Evolutionary conservation across 768 basidiomycete genomes (phyloP), one percentile per base, ranked within the genome.

Genomic region (Rhodotorula babjevae): DNA sequence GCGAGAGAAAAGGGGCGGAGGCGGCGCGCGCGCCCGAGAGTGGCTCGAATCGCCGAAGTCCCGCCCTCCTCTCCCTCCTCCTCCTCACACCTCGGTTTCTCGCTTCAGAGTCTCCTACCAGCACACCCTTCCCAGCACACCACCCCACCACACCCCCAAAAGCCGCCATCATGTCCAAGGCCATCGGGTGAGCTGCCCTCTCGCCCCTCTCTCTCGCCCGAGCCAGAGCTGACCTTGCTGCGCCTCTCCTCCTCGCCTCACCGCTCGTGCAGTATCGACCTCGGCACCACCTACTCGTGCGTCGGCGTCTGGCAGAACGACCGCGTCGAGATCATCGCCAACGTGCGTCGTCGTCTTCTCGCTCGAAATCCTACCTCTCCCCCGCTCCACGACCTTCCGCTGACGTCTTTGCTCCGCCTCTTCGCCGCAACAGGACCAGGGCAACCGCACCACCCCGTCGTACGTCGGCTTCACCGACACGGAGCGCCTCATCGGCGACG

Each of bases 401-500:
- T 70, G 63, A 65, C 63, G 57, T 46, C 44, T 46, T 55, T 40
- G 1, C 11, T 14, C 44, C 44, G 2, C 44, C 52, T 52, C 31
- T 25, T n/a, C 53, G 5, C 46, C 6, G 25, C 63, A 25, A 52
- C 58, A 78, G 76, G 78, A 79, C 80, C 82, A 83, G 80, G 83
- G 82, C 72, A 82, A 83, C 81, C 79, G 83, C 65, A 84, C 83
- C 67, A 84, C 83, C 65, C 83, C 83, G 56, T 84, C 83, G 56
- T 84, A 83, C 75, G 83, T 84, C 78, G 83, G 81, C 63, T 84
- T 84, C 82, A 82, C 81, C 80, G 82, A 83, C 80, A 76, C 79
- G 36, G 95, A 97, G 86, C 93, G 95, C 85, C 87, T 98, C 78
- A 97, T 98, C 81, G 95, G 94, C 79, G 95, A 98, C 86, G 95